A percentile compares a stretch with the other conserved stretches of the same genome.
Evolutionary conservation across 1,284 basidiomycete genomes (phyloP).

Genomic region (Irpex sp.): DNA sequence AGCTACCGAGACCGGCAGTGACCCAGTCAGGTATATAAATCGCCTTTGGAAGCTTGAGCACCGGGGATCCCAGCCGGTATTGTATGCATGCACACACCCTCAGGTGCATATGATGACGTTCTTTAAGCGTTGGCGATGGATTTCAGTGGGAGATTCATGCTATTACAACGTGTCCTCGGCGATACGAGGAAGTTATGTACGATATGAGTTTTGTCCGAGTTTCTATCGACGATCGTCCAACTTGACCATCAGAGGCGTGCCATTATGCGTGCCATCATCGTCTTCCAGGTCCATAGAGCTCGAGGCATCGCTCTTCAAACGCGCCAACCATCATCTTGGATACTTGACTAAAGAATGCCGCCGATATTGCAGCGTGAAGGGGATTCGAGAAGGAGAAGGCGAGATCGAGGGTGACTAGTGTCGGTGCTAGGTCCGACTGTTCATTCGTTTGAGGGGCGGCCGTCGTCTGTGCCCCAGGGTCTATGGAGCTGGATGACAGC

Average conservation of each 20-base stretch:
- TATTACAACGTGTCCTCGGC: neutral
- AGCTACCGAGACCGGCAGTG: no score
- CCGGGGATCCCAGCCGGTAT: neutral
- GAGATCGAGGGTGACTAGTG: constrained; percentile 76
- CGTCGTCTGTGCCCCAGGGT: constrained; percentile 1
- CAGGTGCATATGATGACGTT: neutral
- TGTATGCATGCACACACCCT: neutral
- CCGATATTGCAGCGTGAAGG: constrained; percentile 75
- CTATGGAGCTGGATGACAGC: constrained; percentile 1
- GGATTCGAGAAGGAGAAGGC: constrained; percentile 86
- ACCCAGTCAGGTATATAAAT: no score
- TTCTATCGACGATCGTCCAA: neutral
- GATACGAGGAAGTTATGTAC: neutral
- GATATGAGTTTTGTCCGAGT: neutral
- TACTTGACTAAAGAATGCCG: constrained; percentile 81
- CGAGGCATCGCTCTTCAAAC: constrained; percentile 79
- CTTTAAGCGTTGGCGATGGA: no score
- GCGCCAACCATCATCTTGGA: constrained; percentile 88
- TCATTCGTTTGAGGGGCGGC: constrained; percentile 13
- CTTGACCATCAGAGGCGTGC: neutral
- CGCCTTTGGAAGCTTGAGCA: no score
- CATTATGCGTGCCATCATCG: constrained; percentile 9
- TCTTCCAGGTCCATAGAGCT: constrained; percentile 53
- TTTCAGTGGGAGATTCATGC: neutral
- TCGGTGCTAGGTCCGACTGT: constrained; percentile 36